Evolutionary conservation across 1,284 basidiomycete genomes (phyloP), one percentile per base, ranked within the genome.

Genomic region (Austroboletus rostrupii): DNA sequence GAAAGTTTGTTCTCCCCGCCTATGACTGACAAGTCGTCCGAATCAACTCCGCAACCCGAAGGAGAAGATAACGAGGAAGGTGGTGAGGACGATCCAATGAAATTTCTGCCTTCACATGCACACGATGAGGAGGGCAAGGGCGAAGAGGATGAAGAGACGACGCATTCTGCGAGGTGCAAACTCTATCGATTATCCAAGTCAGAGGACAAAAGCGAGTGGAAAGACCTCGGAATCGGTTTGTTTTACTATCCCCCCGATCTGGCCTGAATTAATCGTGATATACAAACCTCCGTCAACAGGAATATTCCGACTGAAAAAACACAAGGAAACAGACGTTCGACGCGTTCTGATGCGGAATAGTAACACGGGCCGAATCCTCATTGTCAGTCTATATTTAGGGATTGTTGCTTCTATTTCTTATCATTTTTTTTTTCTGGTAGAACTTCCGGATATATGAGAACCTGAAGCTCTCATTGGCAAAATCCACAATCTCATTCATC

Each of bases 101-200:
- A 63, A 52, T 43, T 76, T 28, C 54, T 74, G 14, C 66, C 74
- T 8, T 68, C 68, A 21, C 73, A 71, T 32, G 69, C 70, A 26
- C 79, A 83, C 55, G 86, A 87, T 56, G 72, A 72, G 43, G 86
- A 87, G 57, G 87, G 87, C n/a, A 81, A 81, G 59, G 87, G 87
- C 16, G 91, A 93, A 69, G 87, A 94, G 65, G 76, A 85, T 39
- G 91, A 94, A 64, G 82, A 84, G 49, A 91, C 87, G 3, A 70
- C 75, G 17, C 73, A 84, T 63, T 73, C 77, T 45, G 71, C 79
- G 47, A 80, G 78, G 59, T 73, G 79, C 43, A 90, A 87, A 64
- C 79, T 87, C 36, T 85, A 73, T 60, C 79, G 75, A 60, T 65
- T 90, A 61, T 73, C 68, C 52, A 82, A 78, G 68, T 74, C 75